These are phyloP conservation scores for Stachybotrys elegans DNA, from an alignment of 2,329 filamentous ascomycete genomes.

Conservation along the genomic window DNA sequence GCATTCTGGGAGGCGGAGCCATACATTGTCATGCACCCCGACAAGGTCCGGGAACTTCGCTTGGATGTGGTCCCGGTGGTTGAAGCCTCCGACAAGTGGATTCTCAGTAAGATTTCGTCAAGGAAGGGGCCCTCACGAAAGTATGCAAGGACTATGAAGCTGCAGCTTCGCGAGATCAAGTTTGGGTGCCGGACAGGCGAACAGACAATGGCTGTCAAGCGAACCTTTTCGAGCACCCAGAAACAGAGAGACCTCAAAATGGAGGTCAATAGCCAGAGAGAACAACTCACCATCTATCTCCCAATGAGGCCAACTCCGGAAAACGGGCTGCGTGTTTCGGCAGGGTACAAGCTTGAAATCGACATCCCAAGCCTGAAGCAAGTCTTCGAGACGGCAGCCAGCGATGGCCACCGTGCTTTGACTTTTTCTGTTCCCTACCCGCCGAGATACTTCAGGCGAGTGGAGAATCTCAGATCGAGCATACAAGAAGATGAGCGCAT, in stretches of 20 bases:
- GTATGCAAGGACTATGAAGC: constrained; percentile 30
- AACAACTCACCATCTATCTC: constrained; percentile 25
- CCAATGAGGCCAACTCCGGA: constrained; percentile 12
- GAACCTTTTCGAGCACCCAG: constrained; percentile 16
- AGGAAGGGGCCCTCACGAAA: constrained; percentile 11
- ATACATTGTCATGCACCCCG: constrained; percentile 18
- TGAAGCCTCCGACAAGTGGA: constrained; percentile 8
- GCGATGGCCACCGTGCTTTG: constrained; percentile 29
- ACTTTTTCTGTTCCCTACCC: constrained; percentile 45
- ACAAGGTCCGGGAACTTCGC: constrained; percentile 10
- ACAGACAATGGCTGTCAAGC: constrained; percentile 55
- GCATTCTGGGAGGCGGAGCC: constrained; percentile 44
- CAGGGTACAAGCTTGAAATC: constrained; percentile 37
- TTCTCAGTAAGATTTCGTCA: constrained; percentile 13
- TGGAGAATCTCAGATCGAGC: constrained; percentile 22
- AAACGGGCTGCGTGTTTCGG: constrained; percentile 10
- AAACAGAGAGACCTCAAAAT: constrained; percentile 16
- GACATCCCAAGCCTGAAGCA: constrained; percentile 41
- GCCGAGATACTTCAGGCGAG: constrained; percentile 40
- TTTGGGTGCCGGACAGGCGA: constrained; percentile 57
- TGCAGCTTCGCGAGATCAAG: constrained; percentile 43
- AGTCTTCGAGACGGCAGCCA: constrained; percentile 26
- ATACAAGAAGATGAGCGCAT: constrained; percentile 21
- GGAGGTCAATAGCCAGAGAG: constrained; percentile 23
- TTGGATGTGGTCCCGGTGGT: constrained; percentile 10